Conservation (phyloP, 2,329 filamentous ascomycete species). For the Chalara sp. region DNA sequence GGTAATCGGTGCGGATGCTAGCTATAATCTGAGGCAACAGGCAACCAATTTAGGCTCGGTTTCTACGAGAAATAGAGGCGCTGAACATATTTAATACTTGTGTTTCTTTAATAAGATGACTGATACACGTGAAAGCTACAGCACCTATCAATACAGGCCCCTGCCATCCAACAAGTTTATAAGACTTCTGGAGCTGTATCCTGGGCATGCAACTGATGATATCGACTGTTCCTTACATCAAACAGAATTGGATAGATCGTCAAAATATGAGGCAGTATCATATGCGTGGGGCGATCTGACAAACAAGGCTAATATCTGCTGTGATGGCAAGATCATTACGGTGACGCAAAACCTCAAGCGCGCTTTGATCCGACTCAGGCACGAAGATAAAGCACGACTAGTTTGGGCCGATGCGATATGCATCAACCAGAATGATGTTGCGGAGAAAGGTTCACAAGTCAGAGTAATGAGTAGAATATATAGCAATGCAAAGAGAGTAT, state of each 20-base stretch:
- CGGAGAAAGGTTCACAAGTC: slow-evolving; percentile 19
- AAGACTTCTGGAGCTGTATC: slow-evolving; percentile 5
- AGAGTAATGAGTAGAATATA: slow-evolving; percentile 20
- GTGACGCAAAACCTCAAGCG: slow-evolving; percentile 3
- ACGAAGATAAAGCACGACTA: slow-evolving; percentile 5
- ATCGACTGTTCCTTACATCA: slow-evolving; percentile 3
- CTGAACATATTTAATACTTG: neutral
- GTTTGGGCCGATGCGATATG: slow-evolving; percentile 21
- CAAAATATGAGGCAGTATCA: slow-evolving; percentile 7
- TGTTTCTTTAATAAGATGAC: slow-evolving; percentile 1
- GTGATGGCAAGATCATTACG: slow-evolving; percentile 1
- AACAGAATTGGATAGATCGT: slow-evolving; percentile 4
- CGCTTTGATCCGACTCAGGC: slow-evolving; percentile 3
- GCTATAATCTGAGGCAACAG: too few relatives aligned
- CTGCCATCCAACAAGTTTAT: slow-evolving; percentile 6
- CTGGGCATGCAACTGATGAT: slow-evolving; percentile 3
- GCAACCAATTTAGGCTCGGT: too few relatives aligned
- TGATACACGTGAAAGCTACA: neutral
- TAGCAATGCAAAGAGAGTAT: slow-evolving; percentile 12
- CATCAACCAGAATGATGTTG: slow-evolving; percentile 19
- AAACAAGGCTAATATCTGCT: slow-evolving; percentile 3
- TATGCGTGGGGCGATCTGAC: slow-evolving; percentile 5
- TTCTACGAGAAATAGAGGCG: too few relatives aligned
- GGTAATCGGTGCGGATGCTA: too few relatives aligned
- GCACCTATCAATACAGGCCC: slow-evolving; percentile 3